Conservation (phyloP, 129 eudicot genomes). For the Arctium minus region DNA sequence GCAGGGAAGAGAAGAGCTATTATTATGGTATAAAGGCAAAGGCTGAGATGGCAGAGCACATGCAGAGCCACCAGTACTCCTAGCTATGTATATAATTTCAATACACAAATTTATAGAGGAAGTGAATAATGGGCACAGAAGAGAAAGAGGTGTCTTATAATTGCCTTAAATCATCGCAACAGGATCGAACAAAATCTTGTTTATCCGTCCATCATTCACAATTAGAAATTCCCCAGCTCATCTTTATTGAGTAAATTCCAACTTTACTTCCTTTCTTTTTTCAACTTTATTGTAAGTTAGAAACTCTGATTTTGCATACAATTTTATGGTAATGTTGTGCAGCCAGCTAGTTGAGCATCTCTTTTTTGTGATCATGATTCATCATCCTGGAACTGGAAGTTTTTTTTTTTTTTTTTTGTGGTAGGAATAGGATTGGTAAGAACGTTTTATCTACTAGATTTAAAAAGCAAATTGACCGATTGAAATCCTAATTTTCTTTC, state of each 20-base stretch:
- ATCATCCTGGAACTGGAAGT: too few relatives aligned
- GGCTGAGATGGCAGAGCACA: constrained; percentile 68
- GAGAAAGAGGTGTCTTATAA: background rate
- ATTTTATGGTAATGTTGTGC: too few relatives aligned
- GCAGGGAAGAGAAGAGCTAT: constrained; percentile 48
- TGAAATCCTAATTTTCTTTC: too few relatives aligned
- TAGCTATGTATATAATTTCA: constrained; percentile 13
- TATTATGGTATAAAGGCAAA: constrained; percentile 54
- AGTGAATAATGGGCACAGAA: background rate
- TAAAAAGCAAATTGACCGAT: too few relatives aligned
- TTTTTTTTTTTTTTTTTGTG: too few relatives aligned
- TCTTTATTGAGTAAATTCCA: background rate
- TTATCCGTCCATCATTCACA: too few relatives aligned
- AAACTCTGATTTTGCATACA: too few relatives aligned
- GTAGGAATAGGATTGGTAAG: too few relatives aligned
- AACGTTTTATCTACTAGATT: too few relatives aligned
- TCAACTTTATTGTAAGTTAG: background rate
- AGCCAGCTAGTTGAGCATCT: too few relatives aligned
- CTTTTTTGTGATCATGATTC: too few relatives aligned
- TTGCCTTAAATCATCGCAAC: too few relatives aligned
- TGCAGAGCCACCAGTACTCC: constrained; percentile 63
- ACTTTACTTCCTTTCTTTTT: background rate
- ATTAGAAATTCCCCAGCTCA: background rate
- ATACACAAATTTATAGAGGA: background rate
- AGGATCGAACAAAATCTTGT: background rate